These are phyloP conservation scores for Microglena sp. DNA, from an alignment of 139 green algal species.

Conservation along the genomic window DNA sequence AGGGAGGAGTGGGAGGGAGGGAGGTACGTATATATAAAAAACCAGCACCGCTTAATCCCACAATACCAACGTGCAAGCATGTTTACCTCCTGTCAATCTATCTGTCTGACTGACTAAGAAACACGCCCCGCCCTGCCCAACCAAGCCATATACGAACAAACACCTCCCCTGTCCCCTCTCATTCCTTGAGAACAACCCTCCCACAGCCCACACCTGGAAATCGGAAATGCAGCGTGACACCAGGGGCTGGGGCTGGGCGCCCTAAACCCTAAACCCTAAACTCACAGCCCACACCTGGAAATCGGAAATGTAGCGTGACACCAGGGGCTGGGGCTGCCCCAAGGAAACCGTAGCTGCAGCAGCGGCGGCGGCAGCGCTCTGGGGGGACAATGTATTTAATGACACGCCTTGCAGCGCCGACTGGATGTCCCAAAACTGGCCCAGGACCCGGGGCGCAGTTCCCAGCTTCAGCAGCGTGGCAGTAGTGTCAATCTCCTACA, in stretches of 20 bases:
- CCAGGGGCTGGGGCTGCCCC: neutral
- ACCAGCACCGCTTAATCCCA: no score
- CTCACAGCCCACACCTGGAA: conserved; percentile 27
- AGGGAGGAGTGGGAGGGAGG: neutral
- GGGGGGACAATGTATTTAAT: no score
- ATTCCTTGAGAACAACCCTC: no score
- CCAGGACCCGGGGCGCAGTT: neutral
- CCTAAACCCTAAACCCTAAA: neutral
- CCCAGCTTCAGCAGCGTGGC: neutral
- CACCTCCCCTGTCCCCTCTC: no score
- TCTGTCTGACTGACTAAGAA: no score
- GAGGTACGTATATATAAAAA: no score
- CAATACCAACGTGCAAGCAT: no score
- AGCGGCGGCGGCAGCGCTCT: neutral
- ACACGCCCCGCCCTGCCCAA: no score
- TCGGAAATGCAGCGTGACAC: conserved; percentile 47
- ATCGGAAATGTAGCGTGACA: conserved; percentile 48
- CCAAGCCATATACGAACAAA: no score
- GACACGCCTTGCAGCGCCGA: no score
- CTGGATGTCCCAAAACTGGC: neutral
- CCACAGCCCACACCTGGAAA: conserved; percentile 28
- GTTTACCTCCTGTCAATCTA: no score
- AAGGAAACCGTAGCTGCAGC: neutral
- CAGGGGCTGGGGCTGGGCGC: neutral
- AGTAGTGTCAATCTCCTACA: no score